Conservation (phyloP, 75 land plant genomes). For the Cunninghamia lanceolata region DNA sequence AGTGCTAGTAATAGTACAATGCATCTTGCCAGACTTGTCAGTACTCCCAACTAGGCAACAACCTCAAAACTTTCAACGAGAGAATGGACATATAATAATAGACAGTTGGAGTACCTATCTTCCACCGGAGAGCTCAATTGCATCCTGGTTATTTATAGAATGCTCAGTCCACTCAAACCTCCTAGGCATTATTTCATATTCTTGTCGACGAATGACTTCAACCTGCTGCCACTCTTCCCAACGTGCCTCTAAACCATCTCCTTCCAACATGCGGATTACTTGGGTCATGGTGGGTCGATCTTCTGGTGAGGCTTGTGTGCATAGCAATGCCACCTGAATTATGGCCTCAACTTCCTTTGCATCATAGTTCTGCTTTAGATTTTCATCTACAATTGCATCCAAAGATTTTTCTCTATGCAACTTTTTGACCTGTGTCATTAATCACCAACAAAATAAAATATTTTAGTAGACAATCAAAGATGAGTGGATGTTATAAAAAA, state of each 20-base stretch:
- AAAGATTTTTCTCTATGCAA: slow-evolving; percentile 70
- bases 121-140: slow-evolving; percentile 84
- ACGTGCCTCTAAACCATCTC: slow-evolving; percentile 83
- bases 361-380: slow-evolving; percentile 57
- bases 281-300: slow-evolving; percentile 87
- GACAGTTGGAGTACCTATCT: slow-evolving; percentile 26
- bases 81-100: background rate
- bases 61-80: background rate
- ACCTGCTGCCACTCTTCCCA: slow-evolving; percentile 94
- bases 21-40: background rate
- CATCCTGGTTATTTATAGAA: slow-evolving; percentile 69
- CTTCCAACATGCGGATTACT: slow-evolving; percentile 90
- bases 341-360: slow-evolving; percentile 73
- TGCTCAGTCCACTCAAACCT: slow-evolving; percentile 79
- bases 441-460: background rate
- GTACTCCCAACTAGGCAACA: background rate
- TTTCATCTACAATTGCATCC: slow-evolving; percentile 71
- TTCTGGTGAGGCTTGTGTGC: slow-evolving; percentile 73
- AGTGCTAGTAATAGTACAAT: background rate
- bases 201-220: slow-evolving; percentile 62
- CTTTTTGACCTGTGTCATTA: slow-evolving; percentile 64
- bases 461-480: background rate
- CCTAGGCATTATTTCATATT: slow-evolving; percentile 59
- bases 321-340: slow-evolving; percentile 87
- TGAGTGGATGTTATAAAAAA: background rate